phyloP scores from a whole-genome alignment of 129 eudicot genomes.

The Flaveria trinervia region DNA sequence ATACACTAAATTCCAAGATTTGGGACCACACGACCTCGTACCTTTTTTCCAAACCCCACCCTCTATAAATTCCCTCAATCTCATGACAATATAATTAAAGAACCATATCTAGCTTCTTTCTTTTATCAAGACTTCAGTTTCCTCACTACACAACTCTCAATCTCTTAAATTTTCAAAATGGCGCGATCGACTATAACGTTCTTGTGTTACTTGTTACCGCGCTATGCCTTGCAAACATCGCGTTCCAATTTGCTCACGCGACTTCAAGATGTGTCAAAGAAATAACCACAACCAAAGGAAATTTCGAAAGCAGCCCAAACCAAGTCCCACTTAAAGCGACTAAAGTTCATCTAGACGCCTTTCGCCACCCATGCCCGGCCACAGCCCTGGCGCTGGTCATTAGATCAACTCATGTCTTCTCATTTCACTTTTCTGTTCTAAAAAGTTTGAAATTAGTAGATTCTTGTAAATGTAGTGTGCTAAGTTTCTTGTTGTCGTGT shows the following conservation, averaged over 20 bases:
- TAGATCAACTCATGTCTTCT: slow-evolving; percentile 24
- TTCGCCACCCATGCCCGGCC: slow-evolving; percentile 59
- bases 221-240: slow-evolving; percentile 28
- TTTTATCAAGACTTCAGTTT: neutral
- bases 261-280: slow-evolving; percentile 2
- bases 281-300: neutral
- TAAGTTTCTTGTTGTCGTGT: neutral
- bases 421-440: neutral
- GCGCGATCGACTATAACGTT: neutral
- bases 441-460: neutral
- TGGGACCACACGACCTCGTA: slow-evolving; percentile 17
- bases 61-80: slow-evolving; percentile 37
- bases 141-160: neutral
- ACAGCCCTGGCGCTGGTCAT: slow-evolving; percentile 58
- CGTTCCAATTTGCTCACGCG: slow-evolving; percentile 5
- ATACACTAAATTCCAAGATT: neutral
- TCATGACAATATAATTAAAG: neutral
- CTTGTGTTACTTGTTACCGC: slow-evolving; percentile 30
- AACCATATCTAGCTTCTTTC: slow-evolving; percentile 9
- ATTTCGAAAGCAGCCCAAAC: slow-evolving; percentile 1
- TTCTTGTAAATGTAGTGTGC: neutral
- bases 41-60: neutral
- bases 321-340: slow-evolving; percentile 9
- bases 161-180: neutral
- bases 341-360: slow-evolving; percentile 35